Conservation (phyloP, 2,329 filamentous ascomycete species). For the Monosporascus sp. region DNA sequence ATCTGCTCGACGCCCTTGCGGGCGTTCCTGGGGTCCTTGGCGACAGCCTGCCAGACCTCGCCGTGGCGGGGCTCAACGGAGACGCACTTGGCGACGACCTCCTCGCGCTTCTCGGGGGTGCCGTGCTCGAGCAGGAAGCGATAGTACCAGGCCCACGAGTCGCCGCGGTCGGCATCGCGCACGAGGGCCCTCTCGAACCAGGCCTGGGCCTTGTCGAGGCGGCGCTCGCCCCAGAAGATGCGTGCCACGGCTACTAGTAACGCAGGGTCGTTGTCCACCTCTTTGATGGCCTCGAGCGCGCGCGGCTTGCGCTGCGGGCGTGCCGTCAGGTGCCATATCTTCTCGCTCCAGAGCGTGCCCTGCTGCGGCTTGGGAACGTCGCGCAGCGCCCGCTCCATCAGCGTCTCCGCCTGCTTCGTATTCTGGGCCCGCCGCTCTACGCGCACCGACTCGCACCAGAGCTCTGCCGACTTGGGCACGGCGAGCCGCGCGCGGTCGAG, state of each 20-base stretch:
- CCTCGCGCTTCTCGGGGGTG: constrained; percentile 83
- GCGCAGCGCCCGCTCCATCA: constrained; percentile 91
- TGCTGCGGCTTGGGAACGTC: constrained; percentile 70
- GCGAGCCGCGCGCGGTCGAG: constrained; percentile 87
- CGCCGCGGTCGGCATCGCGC: constrained; percentile 78
- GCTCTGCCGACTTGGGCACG: constrained; percentile 73
- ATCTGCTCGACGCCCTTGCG: constrained; percentile 72
- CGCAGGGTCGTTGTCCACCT: constrained; percentile 85
- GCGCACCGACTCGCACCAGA: constrained; percentile 93
- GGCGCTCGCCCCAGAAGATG: constrained; percentile 92
- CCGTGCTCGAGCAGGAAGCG: constrained; percentile 90
- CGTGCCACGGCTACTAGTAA: constrained; percentile 88
- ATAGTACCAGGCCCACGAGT: constrained; percentile 98
- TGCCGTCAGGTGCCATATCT: constrained; percentile 89
- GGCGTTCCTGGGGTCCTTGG: constrained; percentile 81
- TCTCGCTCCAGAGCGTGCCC: constrained; percentile 86
- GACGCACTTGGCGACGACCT: constrained; percentile 76
- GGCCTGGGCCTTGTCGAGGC: constrained; percentile 85
- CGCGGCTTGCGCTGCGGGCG: constrained; percentile 89
- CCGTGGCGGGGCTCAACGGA: constrained; percentile 85
- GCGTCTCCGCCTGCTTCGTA: constrained; percentile 72
- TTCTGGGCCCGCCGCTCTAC: constrained; percentile 87
- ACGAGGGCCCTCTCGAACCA: constrained; percentile 98
- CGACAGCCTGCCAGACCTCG: constrained; percentile 81
- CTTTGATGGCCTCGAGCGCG: constrained; percentile 91